These are phyloP conservation scores for Fusarium sp. DNA, from an alignment of 2,329 filamentous ascomycete genomes.

Conservation along the genomic window DNA sequence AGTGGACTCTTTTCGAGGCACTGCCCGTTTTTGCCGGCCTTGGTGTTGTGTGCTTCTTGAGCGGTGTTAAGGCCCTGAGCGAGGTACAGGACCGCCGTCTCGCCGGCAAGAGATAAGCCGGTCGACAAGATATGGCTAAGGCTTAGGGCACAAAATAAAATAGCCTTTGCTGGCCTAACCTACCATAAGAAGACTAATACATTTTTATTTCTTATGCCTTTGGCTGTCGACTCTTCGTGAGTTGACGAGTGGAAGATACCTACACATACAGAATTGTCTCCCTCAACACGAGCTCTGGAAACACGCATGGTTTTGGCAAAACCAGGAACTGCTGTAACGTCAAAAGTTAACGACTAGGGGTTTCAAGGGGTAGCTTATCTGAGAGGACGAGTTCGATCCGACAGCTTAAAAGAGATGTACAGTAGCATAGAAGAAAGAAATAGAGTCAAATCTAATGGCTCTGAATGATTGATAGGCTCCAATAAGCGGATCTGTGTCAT, in stretches of 20 bases:
- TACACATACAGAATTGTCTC: conserved; percentile 1
- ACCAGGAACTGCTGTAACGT: conserved; percentile 6
- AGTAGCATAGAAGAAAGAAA: conserved; percentile 25
- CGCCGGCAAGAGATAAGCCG: conserved; percentile 72
- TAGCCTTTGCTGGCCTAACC: not conserved
- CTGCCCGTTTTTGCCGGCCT: conserved; percentile 78
- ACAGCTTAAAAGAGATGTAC: conserved; percentile 17
- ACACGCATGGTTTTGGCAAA: conserved; percentile 5
- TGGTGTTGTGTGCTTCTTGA: conserved; percentile 79
- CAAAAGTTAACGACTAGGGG: conserved; percentile 8
- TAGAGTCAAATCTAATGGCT: conserved; percentile 4
- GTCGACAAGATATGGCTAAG: not conserved
- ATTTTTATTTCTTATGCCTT: not conserved
- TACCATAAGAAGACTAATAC: not conserved
- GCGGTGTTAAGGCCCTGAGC: conserved; percentile 87
- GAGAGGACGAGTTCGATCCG: conserved; percentile 2
- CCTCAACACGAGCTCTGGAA: not conserved
- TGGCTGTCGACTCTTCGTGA: not conserved
- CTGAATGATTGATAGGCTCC: not conserved
- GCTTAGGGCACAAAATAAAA: not conserved
- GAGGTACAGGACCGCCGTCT: conserved; percentile 92
- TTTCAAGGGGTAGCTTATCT: not conserved
- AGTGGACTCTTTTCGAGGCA: conserved; percentile 91
- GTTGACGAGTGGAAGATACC: conserved; percentile 1
- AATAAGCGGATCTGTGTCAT: conserved; percentile 3